phyloP scores from a whole-genome alignment of 1,284 basidiomycete genomes.

The Apiotrichum montevideense region DNA sequence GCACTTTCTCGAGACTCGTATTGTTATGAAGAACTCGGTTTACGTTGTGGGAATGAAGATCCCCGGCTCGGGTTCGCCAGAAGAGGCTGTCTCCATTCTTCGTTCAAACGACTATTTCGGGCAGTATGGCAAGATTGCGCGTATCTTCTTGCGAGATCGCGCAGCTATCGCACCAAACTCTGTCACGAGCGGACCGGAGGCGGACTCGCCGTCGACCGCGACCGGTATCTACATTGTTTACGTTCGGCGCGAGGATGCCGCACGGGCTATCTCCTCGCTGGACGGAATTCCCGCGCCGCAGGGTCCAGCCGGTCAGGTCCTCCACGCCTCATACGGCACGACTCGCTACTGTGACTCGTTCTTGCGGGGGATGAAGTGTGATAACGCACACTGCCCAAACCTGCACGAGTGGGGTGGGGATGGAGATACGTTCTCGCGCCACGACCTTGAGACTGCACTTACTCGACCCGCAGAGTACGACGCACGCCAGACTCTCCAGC shows the following conservation, averaged over 20 bases:
- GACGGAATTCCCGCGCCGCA: conserved; percentile 81
- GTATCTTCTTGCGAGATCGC: conserved; percentile 89
- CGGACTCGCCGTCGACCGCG: conserved; percentile 48
- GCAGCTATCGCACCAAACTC: conserved; percentile 48
- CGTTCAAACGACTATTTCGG: conserved; percentile 97
- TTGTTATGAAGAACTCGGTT: conserved; percentile 93
- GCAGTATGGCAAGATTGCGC: conserved; percentile 96
- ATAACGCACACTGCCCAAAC: conserved; percentile 70
- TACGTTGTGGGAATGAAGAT: conserved; percentile 84
- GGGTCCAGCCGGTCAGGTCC: conserved; percentile 65
- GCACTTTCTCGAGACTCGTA: conserved; percentile 85
- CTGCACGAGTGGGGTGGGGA: conserved; percentile 98
- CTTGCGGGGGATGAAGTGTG: conserved; percentile 77
- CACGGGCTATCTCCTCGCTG: conserved; percentile 83
- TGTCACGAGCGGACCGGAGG: conserved; percentile 51
- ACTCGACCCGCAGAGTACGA: conserved; percentile 43
- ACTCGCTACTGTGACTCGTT: conserved; percentile 98
- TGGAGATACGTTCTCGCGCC: conserved; percentile 91
- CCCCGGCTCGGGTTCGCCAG: conserved; percentile 65
- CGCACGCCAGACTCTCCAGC: conserved; percentile 36
- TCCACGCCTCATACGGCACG: conserved; percentile 92
- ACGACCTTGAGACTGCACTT: conserved; percentile 76
- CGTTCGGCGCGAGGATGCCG: conserved; percentile 88
- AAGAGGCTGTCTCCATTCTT: conserved; percentile 93
- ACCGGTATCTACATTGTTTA: conserved; percentile 95